A percentile compares a stretch with the other conserved stretches of the same genome.
Conservation (phyloP, 441 rosid genomes). For the Gossypium davidsonii region DNA sequence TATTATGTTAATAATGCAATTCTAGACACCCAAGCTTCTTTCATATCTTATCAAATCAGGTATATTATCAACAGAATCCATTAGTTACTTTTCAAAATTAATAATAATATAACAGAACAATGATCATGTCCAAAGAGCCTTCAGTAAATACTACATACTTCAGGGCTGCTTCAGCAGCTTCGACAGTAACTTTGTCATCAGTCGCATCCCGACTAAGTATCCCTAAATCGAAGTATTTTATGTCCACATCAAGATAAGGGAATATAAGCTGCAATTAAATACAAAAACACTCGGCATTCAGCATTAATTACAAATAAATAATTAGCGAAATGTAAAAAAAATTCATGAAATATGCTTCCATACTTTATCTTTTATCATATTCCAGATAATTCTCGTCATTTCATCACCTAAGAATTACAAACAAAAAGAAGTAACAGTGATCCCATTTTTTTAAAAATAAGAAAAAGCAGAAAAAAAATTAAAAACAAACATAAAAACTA, state of each 20-base stretch:
- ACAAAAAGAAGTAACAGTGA: background rate
- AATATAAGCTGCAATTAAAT: conserved; percentile 60
- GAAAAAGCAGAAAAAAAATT: background rate
- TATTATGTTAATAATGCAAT: background rate
- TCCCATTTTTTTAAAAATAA: background rate
- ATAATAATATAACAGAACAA: background rate
- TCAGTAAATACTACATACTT: conserved; percentile 40
- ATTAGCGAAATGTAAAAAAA: background rate
- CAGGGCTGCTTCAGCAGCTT: conserved; percentile 82
- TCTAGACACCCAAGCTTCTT: background rate
- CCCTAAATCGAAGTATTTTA: conserved; percentile 84
- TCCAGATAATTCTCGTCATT: conserved; percentile 88
- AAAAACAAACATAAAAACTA: background rate
- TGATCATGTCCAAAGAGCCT: background rate
- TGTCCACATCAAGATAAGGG: conserved; percentile 74
- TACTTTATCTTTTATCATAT: conserved; percentile 79
- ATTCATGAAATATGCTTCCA: conserved; percentile 1
- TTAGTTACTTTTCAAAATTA: background rate
- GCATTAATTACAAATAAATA: background rate
- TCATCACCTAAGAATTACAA: conserved; percentile 60
- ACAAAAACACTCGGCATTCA: conserved; percentile 12
- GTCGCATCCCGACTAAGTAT: conserved; percentile 78
- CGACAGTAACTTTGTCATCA: conserved; percentile 69
- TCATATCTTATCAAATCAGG: background rate
- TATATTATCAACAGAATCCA: background rate